Evolutionary conservation across 2,329 filamentous ascomycete genomes (phyloP), one percentile per base, ranked within the genome.

Genomic region (Amauroascus niger): DNA sequence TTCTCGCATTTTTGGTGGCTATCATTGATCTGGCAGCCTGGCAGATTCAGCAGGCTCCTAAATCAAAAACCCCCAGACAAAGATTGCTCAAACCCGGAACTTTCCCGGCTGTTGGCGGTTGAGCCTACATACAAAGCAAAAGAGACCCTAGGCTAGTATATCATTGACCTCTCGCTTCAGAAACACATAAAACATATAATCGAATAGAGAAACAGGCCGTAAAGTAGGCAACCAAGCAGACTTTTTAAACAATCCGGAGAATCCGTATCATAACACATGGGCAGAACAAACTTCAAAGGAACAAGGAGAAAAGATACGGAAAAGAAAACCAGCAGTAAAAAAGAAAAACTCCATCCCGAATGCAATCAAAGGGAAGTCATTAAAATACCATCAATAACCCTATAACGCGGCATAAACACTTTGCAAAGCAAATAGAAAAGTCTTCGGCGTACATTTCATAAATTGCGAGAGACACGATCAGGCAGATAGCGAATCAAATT

Each of bases 371-470:
- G 7, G 4, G 20, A 50, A 50, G 14, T 7, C 26, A 50, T 33
- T 22, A 24, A 8, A 48, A 48, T 16, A 37, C 18, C 13, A 44
- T 22, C 28, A 43, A 33, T 18, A 20, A n/a, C 26, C 49, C 39
- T 11, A 40, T 40, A 28, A 32, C 26, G 33, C 9, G 26, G 13
- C 28, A 44, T 20, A 33, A 26, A 8, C 37, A 35, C 20, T 18
- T n/a, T 20, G 24, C 13, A 44, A 33, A 33, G 28, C 32, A 44
- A 32, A 35, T 35, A 9, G 40, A 28, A 52, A 24, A 49, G 22
- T 33, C 20, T 46, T 30, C 40, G 18, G 32, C 30, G 28, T 52
- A 52, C 41, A 37, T 52, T 33, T 37, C 30, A 26, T 37, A 52
- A 46, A 52, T 52, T 7, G 30, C 50, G 46, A 18, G 18, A 45